A percentile compares a stretch with the other conserved stretches of the same genome.
Evolutionary conservation across 2,329 filamentous ascomycete genomes (phyloP).

Genomic region (Colletotrichum endophyticum): DNA sequence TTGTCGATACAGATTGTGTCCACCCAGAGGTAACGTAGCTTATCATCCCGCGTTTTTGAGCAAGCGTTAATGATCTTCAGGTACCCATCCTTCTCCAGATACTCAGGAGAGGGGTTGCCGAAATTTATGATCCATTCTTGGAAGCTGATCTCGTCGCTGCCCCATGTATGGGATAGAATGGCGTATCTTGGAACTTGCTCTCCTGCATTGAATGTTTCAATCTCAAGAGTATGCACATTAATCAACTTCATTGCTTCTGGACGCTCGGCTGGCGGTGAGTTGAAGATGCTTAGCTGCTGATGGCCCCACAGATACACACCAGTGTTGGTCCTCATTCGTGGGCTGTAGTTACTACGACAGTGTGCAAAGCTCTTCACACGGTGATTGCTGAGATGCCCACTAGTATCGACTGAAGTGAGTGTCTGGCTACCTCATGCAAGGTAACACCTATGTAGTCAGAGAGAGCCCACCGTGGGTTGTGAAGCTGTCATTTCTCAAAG

Average conservation of each 20-base stretch:
- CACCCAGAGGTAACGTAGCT: slow-evolving; percentile 29
- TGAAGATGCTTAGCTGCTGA: not conserved
- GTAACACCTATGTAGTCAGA: no score
- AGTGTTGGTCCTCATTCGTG: not conserved
- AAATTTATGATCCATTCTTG: slow-evolving; percentile 22
- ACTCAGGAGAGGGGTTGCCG: not conserved
- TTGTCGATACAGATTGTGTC: slow-evolving; percentile 38
- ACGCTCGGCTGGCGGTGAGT: not conserved
- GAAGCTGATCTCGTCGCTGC: slow-evolving; percentile 30
- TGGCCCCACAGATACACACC: not conserved
- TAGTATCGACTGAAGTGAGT: no score
- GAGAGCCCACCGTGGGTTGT: no score
- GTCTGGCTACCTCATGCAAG: not conserved
- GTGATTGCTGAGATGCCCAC: not conserved
- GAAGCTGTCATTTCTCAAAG: no score
- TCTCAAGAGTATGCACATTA: slow-evolving; percentile 22
- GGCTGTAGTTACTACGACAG: not conserved
- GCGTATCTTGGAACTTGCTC: slow-evolving; percentile 27
- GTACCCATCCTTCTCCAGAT: slow-evolving; percentile 1
- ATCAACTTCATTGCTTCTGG: slow-evolving; percentile 30
- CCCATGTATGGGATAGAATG: slow-evolving; percentile 42
- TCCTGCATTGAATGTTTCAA: slow-evolving; percentile 27
- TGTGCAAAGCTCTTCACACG: not conserved
- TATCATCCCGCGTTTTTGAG: not conserved
- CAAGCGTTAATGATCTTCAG: slow-evolving; percentile 6